These are phyloP conservation scores for Ceratobasidium sp. DNA, from an alignment of 1,284 basidiomycete genomes.

Conservation along the genomic window DNA sequence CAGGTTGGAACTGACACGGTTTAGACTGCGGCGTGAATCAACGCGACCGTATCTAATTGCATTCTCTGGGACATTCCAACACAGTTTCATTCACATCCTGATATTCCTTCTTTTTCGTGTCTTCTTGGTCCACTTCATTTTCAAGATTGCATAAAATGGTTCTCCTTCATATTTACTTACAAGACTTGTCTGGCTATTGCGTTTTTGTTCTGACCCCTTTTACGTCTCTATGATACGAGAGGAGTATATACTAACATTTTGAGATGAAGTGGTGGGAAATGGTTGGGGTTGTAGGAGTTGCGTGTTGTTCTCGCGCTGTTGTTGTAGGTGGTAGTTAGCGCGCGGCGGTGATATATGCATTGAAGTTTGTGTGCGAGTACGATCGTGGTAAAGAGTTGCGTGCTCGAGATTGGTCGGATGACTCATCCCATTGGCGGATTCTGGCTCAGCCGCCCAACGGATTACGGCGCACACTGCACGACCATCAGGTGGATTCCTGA, in stretches of 20 bases:
- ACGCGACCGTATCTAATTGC: neutral
- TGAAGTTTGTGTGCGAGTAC: neutral
- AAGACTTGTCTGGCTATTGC: neutral
- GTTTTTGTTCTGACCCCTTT: neutral
- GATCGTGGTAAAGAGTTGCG: neutral
- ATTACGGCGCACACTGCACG: neutral
- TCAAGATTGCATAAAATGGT: conserved; percentile 1
- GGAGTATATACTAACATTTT: neutral
- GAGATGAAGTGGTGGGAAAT: neutral
- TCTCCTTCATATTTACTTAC: conserved; percentile 13
- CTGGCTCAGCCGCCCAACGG: neutral
- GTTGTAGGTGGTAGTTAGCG: neutral
- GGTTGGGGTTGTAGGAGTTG: neutral
- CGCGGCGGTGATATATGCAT: neutral
- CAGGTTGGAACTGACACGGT: neutral
- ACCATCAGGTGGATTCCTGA: neutral
- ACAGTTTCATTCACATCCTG: neutral
- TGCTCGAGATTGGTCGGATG: neutral
- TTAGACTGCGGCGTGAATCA: neutral
- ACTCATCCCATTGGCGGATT: neutral
- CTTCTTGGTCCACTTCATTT: neutral
- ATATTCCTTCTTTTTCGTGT: neutral
- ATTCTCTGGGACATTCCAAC: neutral
- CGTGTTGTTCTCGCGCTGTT: neutral
- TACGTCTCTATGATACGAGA: neutral